Base-by-base conservation (phyloP, 495 filamentous ascomycete genomes). In the Evansstolkia leycettana region DNA sequence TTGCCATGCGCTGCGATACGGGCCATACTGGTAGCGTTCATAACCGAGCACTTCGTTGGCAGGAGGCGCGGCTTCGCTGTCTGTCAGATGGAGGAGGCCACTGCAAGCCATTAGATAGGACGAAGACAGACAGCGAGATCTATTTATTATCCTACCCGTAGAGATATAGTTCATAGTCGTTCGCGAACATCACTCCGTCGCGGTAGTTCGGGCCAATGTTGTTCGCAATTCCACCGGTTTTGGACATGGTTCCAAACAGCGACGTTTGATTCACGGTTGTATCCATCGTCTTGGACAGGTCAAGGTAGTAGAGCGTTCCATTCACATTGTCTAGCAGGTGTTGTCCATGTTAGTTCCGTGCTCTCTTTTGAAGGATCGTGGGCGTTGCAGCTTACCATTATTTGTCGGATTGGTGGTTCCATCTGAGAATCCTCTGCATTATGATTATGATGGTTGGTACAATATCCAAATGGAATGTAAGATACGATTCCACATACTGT, bases 131-230 rank as follows among this genome's bases (percentile, higher is more conserved):
- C 13, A 16, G 8, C 6, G 7, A 31, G 28, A 14, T 31, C 8
- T 31, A 12, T 8, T 7, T 27, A 5, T 9, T 12, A 11, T n/a
- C 41, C 32, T 36, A 58, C 57, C 55, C 58, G 33, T 60, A 64
- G 11, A 62, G 46, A 35, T 50, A 73, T 38, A 76, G 73, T 40
- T 77, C 65, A 26, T 72, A 52, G 24, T 82, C 54, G 39, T 82
- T 85, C 15, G 67, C 70, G 14, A 85, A 66, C 61, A 85, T 72
- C 7, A 64, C 69, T 7, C 80, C 80, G 37, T 81, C 74, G 4
- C 58, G 29, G 38, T 74, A 78, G 39, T 72, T 70, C 0, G 73
- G 75, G 1, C 65, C 74, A 39, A 76, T 40, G 40, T 76, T 76
- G 39, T 62, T 75, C 12, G 60, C 60, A 9, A 50, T 53, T 1